Evolutionary conservation across 23 red algal genomes (phyloP).

Genomic region (Gracilaria domingensis): DNA sequence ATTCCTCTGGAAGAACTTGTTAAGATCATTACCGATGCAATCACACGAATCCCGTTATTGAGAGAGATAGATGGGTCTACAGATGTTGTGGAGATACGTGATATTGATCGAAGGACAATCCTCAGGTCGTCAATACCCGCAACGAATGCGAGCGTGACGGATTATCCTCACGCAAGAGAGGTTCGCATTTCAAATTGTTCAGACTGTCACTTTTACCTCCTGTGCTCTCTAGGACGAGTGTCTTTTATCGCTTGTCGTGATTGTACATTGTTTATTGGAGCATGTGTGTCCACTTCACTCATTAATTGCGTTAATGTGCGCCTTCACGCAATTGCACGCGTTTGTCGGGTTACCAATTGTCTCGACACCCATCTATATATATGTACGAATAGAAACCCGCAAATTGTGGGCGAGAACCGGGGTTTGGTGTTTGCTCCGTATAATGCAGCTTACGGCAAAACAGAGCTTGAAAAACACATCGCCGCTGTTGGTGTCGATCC

Average conservation of each 20-base stretch:
- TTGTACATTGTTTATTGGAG: slow-evolving; percentile 87
- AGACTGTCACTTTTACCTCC: slow-evolving; percentile 86
- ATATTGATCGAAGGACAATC: slow-evolving; percentile 71
- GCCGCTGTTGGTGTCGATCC: slow-evolving; percentile 67
- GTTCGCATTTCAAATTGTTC: slow-evolving; percentile 88
- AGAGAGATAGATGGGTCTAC: slow-evolving; percentile 33
- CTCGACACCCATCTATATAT: slow-evolving; percentile 84
- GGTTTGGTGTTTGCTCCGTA: slow-evolving; percentile 86
- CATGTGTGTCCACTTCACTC: slow-evolving; percentile 73
- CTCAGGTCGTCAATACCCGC: slow-evolving; percentile 54
- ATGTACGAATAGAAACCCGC: slow-evolving; percentile 72
- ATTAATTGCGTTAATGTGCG: slow-evolving; percentile 81
- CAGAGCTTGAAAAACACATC: slow-evolving; percentile 46
- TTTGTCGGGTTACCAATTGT: slow-evolving; percentile 79
- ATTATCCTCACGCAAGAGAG: slow-evolving; percentile 70
- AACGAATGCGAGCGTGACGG: slow-evolving; percentile 43
- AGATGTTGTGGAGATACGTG: slow-evolving; percentile 66
- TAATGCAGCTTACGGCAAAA: slow-evolving; percentile 76
- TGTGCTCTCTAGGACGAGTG: slow-evolving; percentile 70
- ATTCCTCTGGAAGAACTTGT: slow-evolving; percentile 54
- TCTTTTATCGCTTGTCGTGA: slow-evolving; percentile 80
- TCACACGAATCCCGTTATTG: slow-evolving; percentile 26
- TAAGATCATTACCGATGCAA: slow-evolving; percentile 49
- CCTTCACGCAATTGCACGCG: slow-evolving; percentile 63
- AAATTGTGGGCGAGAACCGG: slow-evolving; percentile 83